Evolutionary conservation across 257 asterid genomes (phyloP).

Genomic region (Phtheirospermum japonicum): DNA sequence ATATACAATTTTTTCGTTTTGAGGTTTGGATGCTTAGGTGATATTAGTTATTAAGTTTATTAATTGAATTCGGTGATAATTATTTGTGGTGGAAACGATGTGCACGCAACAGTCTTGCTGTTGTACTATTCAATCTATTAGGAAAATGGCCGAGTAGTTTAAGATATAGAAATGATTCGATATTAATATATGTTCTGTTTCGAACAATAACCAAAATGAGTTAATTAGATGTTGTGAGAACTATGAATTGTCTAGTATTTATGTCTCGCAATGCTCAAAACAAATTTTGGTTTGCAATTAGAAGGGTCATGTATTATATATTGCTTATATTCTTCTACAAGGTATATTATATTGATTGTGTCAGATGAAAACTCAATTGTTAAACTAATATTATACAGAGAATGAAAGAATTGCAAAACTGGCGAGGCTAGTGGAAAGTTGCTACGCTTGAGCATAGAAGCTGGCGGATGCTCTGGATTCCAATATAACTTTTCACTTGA

Average conservation of each 20-base stretch:
- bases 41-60: not conserved
- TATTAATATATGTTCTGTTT: not conserved
- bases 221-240: not conserved
- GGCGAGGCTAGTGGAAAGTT: slow-evolving; percentile 57
- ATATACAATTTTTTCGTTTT: not conserved
- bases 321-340: not conserved
- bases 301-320: not conserved
- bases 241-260: not conserved
- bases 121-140: not conserved
- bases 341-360: not conserved
- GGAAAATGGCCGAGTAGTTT: not conserved
- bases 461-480: slow-evolving; percentile 99
- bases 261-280: not conserved
- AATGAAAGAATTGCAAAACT: slow-evolving; percentile 81
- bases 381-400: slow-evolving; percentile 40
- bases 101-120: too few relatives aligned
- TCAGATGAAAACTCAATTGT: slow-evolving; percentile 2
- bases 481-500: slow-evolving; percentile 86
- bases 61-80: not conserved
- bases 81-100: not conserved
- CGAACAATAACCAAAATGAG: not conserved
- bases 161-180: not conserved
- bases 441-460: slow-evolving; percentile 86
- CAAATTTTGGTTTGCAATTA: slow-evolving; percentile 1
- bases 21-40: not conserved